Conservation (phyloP, 805 yeast genomes). For the Sungouiella blattae region DNA sequence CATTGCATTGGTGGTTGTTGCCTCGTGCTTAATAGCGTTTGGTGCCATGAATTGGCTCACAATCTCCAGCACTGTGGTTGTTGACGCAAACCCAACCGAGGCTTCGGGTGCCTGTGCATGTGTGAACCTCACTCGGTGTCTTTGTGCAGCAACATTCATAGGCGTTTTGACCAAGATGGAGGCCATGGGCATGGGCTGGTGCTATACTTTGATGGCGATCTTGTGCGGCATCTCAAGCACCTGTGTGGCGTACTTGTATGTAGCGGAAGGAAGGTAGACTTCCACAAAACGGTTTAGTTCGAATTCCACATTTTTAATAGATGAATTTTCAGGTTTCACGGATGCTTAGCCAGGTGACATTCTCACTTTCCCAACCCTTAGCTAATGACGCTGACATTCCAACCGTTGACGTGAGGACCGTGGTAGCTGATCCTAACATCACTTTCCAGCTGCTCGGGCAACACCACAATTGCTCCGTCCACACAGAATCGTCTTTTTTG, state of each 20-base stretch:
- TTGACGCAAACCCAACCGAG: conserved; percentile 3
- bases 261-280: not conserved
- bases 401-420: conserved; percentile 9
- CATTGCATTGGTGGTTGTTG: conserved; percentile 1
- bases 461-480: conserved; percentile 54
- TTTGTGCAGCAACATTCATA: conserved; percentile 3
- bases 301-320: too few relatives aligned
- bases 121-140: conserved; percentile 5
- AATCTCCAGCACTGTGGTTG: conserved; percentile 5
- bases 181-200: conserved; percentile 4
- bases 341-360: too few relatives aligned
- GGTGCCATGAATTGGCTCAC: conserved; percentile 7
- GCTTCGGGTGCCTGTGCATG: conserved; percentile 2
- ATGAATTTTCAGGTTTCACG: too few relatives aligned
- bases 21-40: conserved; percentile 2
- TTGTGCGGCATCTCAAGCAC: not conserved
- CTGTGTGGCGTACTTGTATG: conserved; percentile 2
- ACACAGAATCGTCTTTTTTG: conserved; percentile 55
- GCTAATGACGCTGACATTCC: conserved; percentile 6
- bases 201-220: conserved; percentile 4
- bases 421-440: conserved; percentile 3
- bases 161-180: conserved; percentile 2
- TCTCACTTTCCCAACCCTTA: too few relatives aligned
- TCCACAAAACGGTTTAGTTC: too few relatives aligned
- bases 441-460: conserved; percentile 18